phyloP scores from a whole-genome alignment of 208 protist species.

The Angomonas ambiguus region DNA sequence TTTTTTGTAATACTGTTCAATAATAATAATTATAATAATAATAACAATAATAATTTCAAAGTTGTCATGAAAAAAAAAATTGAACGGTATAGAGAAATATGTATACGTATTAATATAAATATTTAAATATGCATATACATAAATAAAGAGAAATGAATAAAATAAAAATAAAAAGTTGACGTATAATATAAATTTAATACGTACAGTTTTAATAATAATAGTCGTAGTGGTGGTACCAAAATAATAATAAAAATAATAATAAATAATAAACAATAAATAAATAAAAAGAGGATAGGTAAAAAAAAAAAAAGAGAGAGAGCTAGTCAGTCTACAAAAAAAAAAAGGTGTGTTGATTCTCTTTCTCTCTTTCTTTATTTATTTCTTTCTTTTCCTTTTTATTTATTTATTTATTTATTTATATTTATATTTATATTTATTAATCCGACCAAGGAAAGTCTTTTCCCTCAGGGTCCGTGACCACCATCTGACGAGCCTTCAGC shows the following conservation, averaged over 20 bases:
- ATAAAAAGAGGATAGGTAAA: slow-evolving; percentile 18
- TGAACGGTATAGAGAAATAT: neutral
- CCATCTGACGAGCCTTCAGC: slow-evolving; percentile 41
- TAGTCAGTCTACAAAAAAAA: slow-evolving; percentile 10
- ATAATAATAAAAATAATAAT: neutral
- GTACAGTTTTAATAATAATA: neutral
- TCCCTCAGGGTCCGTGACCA: slow-evolving; percentile 67
- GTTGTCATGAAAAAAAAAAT: no score
- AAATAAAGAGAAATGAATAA: slow-evolving; percentile 11
- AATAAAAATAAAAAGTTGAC: neutral
- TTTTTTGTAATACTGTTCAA: neutral
- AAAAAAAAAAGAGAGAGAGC: slow-evolving; percentile 7
- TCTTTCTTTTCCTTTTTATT: slow-evolving; percentile 4
- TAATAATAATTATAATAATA: neutral
- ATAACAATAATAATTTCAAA: no score
- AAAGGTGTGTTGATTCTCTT: slow-evolving; percentile 14
- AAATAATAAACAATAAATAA: slow-evolving; percentile 17
- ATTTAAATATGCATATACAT: neutral
- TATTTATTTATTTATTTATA: neutral
- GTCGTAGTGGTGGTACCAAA: neutral
- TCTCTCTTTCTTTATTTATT: slow-evolving; percentile 5
- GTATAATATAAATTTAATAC: neutral
- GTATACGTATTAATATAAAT: neutral
- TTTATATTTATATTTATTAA: slow-evolving; percentile 14
- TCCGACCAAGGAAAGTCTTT: slow-evolving; percentile 65